Base-by-base conservation (phyloP, 2,329 filamentous ascomycete species). In the Calonectria pteridis region DNA sequence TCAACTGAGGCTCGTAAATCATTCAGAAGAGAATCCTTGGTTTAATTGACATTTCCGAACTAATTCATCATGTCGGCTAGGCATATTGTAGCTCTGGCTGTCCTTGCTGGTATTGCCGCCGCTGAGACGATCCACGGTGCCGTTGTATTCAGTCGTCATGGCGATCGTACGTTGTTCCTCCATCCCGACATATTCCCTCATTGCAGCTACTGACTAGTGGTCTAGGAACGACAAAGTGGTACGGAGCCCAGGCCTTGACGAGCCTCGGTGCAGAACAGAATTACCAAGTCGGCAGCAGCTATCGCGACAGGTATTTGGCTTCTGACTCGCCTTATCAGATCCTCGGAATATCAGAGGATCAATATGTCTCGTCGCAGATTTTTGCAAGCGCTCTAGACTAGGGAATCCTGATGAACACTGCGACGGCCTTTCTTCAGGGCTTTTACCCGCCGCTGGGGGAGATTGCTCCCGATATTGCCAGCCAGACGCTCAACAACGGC, bases 371-470 rank as follows among this genome's bases (percentile, higher is more conserved):
- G 1, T 80, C 82, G 7, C 81, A 84, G 70, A 68, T 84, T 66
- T 83, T 79, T 55, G 83, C 82, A 40, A 83, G 79, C 63, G 81
- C 82, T 3, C 83, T 83, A 3, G 80, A 84, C 51, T 77, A 82
- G 53, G 79, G 76, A 64, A 82, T 84, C 29, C 76, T 84, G n/a
- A 72, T 81, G 62, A 83, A 81, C 73, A 84, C 83, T 1, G 83
- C 83, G 5, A 84, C 83, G 1, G 79, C 82, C 6, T 84, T 84
- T 70, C 78, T 84, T 1, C 83, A 84, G 72, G 82, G 83, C 35
- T 76, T 84, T 5, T 84, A 84, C 43, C 83, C 83, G 50, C 83
- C 83, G 4, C 77, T 84, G 0, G 75, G 76, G 10, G 79, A 78
- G 13, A 75, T 81, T 1, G 75, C 80, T 5, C 75, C 79, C 1